phyloP scores from a whole-genome alignment of 345 rosid genomes.

The Eucalyptus sp. region DNA sequence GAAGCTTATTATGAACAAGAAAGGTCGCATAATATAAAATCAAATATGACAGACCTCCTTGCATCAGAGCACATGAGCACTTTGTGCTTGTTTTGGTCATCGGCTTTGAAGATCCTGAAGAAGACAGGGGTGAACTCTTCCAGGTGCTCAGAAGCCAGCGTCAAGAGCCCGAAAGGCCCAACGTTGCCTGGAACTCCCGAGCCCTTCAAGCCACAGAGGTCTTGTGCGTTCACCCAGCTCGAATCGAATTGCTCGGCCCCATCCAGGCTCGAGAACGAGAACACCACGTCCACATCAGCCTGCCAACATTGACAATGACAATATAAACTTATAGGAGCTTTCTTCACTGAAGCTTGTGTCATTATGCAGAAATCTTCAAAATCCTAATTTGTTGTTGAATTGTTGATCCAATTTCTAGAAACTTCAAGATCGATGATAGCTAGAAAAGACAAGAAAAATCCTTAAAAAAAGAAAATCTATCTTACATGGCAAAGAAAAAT shows the following conservation, averaged over 20 bases:
- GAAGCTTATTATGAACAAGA: not conserved
- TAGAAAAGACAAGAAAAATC: too few species aligned
- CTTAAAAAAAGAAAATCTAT: too few species aligned
- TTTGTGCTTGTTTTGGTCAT: conserved; percentile 1
- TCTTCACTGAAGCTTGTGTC: not conserved
- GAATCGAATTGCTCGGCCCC: conserved; percentile 51
- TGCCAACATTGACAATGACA: not conserved
- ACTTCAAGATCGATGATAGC: too few species aligned
- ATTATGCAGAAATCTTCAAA: not conserved
- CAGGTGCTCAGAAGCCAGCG: conserved; percentile 48
- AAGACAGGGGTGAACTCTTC: conserved; percentile 75
- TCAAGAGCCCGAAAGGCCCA: conserved; percentile 85
- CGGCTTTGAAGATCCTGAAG: conserved; percentile 56
- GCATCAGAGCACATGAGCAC: conserved; percentile 87
- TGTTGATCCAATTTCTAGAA: too few species aligned
- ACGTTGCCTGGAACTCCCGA: conserved; percentile 40
- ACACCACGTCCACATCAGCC: conserved; percentile 75
- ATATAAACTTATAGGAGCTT: not conserved
- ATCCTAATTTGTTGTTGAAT: not conserved
- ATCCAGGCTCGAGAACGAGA: conserved; percentile 36
- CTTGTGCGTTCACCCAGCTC: conserved; percentile 34
- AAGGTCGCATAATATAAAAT: not conserved
- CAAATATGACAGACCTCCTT: conserved; percentile 23
- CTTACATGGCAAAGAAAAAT: too few species aligned
- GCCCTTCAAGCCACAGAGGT: conserved; percentile 39